Base-by-base conservation (phyloP, 2,329 filamentous ascomycete genomes). In the Dactylellina haptotyla region DNA sequence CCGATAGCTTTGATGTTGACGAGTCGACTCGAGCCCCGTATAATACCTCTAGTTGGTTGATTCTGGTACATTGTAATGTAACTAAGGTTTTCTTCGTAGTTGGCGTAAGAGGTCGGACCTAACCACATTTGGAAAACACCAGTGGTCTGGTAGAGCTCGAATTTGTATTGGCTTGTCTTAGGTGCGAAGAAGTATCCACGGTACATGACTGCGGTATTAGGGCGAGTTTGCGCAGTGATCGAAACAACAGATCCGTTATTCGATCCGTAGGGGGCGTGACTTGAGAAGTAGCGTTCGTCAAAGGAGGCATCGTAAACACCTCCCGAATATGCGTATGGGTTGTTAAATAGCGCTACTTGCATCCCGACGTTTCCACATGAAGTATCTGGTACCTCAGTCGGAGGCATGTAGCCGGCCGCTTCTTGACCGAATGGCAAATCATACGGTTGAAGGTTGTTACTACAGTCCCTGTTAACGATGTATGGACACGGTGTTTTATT, bases 1-100 rank as follows among this genome's bases (percentile, higher is more conserved):
- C 20, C 20, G 28, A 39, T n/a, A 39, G n/a, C 3, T 39, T 18
- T 3, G 26, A 20, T 26, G 37, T 18, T 5, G 25, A 39, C 34
- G 25, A 25, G 26, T 48, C 28, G 26, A 39, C 26, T 34, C 28
- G 32, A 37, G 20, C 41, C 41, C 32, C 25, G 32, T 6, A 28
- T n/a, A 41, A 14, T 37, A 23, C 32, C 46, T 43, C 46, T 39
- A 2, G 45, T 50, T 12, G 45, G 5, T 25, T 50, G 9, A n/a
- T 50, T 56, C 25, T n/a, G 30, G 51, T 39, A 56, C 39, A 18
- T 25, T 25, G 4, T 23, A n/a, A 39, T 56, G n/a, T 3, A 56
- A n/a, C 5, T 12, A 25, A 28, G 3, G 32, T 43, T 16, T 8
- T 8, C 8, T 4, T 9, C n/a, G 4, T 16, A 43, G n/a, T 16